Base-by-base conservation (phyloP, 192 early-diverging fungal genomes). In the Backusella sp. region DNA sequence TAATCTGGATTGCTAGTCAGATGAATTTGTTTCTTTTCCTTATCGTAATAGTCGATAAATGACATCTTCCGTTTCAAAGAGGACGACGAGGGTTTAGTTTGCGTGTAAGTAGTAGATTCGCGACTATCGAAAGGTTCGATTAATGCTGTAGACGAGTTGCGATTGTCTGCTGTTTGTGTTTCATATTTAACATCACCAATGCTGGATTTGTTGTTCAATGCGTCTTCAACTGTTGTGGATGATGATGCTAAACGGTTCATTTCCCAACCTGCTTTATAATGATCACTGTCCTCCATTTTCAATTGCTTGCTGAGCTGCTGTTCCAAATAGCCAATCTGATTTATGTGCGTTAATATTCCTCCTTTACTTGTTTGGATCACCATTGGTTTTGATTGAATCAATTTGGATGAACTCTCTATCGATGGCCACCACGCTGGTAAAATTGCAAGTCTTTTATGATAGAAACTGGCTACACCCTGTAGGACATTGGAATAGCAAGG, bases 291-390 rank as follows among this genome's bases (percentile, higher is more conserved):
- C 85, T 35, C 70, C 77, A 78, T 86, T 85, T 68, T 83, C 14
- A 59, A 49, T 6, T 72, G 62, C 41, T 70, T 79, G 39, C 62
- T 73, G 9, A 81, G 44, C 26, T 81, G 76, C 1, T 46, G 56
- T 67, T 81, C 80, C n/a, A 81, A 53, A 68, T 81, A 77, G 1
- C 76, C 80, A n/a, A 81, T 75, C 37, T 73, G 72, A 68, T 84
- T 80, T 23, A 80, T 79, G n/a, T 66, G 80, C 83, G 19, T 84
- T 81, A 8, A 91, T 92, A 81, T 93, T 94, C n/a, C 23, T 28
- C 21, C 5, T 84, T 14, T 82, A 80, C 6, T 65, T 49, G 15
- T 78, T 76, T 53, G 92, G 93, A 67, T 96, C 96, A 80, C 94
- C 92, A 2, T 67, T 67, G 19, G 28, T 19, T 28, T 19, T 11